Percentiles rank a stretch among this genome's conserved stretches.
Conservation (phyloP, 73 alveolate genomes). For the Blepharisma stoltei region DNA sequence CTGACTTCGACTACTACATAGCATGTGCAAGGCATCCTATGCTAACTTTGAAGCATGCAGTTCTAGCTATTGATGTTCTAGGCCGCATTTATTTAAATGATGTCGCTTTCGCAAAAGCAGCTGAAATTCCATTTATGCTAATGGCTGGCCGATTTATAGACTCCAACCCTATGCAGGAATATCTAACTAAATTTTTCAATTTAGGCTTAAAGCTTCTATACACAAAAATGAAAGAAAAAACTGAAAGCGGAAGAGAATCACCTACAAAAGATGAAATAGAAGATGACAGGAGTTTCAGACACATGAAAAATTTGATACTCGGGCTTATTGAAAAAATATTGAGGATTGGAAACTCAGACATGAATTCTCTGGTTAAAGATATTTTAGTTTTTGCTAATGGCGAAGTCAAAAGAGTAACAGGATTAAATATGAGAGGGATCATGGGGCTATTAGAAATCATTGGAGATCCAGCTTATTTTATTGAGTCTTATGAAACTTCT, state of each 20-base stretch:
- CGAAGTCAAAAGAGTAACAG: constrained; percentile 10
- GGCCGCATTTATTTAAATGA: constrained; percentile 70
- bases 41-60: constrained; percentile 48
- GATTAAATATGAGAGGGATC: not conserved
- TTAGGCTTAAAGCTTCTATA: constrained; percentile 7
- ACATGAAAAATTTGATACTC: not conserved
- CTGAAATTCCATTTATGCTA: constrained; percentile 66
- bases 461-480: constrained; percentile 8
- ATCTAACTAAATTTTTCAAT: constrained; percentile 32
- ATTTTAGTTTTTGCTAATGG: not conserved
- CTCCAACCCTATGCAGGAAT: constrained; percentile 65
- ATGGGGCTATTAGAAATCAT: not conserved
- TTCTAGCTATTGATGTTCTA: constrained; percentile 38
- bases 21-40: constrained; percentile 55
- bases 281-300: not conserved
- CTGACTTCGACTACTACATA: constrained; percentile 60
- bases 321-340: not conserved
- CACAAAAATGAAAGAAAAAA: constrained; percentile 4
- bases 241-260: not conserved
- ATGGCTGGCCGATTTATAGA: constrained; percentile 60
- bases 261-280: constrained; percentile 16
- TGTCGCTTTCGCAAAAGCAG: constrained; percentile 60
- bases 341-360: not conserved
- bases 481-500: not conserved
- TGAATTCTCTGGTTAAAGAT: not conserved